Conservation (phyloP, 148 eudicot genomes). For the Bassia scoparia region DNA sequence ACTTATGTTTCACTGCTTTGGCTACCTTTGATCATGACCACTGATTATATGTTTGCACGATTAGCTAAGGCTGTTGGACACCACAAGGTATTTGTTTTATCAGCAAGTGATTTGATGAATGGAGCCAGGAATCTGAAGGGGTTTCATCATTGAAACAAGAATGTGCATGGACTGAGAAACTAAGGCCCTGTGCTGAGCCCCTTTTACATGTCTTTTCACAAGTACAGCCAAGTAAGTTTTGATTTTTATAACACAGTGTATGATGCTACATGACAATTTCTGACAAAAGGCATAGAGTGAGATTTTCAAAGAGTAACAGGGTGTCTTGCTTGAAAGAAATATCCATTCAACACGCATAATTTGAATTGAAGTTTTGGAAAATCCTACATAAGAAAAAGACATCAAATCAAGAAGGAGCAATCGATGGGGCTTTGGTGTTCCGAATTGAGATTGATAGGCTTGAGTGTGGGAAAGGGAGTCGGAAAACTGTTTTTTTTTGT, state of each 20-base stretch:
- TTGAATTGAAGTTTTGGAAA: too few species aligned
- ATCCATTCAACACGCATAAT: not conserved
- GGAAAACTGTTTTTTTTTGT: too few species aligned
- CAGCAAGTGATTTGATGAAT: conserved; percentile 81
- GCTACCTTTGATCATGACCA: not conserved
- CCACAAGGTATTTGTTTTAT: conserved; percentile 81
- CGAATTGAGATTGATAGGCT: too few species aligned
- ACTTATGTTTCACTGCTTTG: not conserved
- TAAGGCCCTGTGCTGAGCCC: conserved; percentile 99
- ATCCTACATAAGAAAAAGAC: too few species aligned
- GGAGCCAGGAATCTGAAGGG: conserved; percentile 87
- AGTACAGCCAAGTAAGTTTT: conserved; percentile 76
- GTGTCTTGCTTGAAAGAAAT: not conserved
- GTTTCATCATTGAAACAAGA: conserved; percentile 98
- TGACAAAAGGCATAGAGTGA: not conserved
- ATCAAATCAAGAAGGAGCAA: too few species aligned
- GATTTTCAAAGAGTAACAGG: not conserved
- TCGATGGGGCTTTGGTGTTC: too few species aligned
- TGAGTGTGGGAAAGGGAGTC: too few species aligned
- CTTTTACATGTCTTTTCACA: conserved; percentile 91
- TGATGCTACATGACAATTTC: not conserved
- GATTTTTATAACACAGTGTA: conserved; percentile 9
- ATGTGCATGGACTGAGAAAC: conserved; percentile 94
- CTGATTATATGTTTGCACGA: conserved; percentile 1
- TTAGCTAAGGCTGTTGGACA: conserved; percentile 35